Evolutionary conservation across 163 green algal species (phyloP).

Genomic region (Scenedesmus sp.): DNA sequence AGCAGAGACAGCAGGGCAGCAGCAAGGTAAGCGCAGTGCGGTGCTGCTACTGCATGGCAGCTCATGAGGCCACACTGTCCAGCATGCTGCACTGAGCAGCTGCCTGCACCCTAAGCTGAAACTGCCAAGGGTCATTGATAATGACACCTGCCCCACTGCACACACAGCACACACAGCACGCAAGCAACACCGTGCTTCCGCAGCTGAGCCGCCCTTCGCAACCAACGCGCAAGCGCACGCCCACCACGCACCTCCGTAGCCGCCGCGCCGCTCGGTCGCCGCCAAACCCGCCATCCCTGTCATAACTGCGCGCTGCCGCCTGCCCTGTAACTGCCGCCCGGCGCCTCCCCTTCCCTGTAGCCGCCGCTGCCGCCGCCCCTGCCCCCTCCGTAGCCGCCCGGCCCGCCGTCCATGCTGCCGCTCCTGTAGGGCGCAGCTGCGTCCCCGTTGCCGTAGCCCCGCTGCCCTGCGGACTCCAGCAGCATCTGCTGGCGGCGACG

Average conservation of each 20-base stretch:
- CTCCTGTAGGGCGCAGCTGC: background rate
- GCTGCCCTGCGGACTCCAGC: conserved; percentile 31
- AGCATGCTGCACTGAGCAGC: too few species aligned
- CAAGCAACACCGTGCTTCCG: background rate
- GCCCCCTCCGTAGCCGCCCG: background rate
- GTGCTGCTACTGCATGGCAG: too few species aligned
- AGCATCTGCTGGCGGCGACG: conserved; percentile 56
- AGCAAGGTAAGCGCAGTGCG: too few species aligned
- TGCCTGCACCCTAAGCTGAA: too few species aligned
- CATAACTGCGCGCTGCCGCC: conserved; percentile 27
- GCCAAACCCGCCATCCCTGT: background rate
- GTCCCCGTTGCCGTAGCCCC: background rate
- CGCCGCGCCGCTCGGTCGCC: conserved; percentile 3
- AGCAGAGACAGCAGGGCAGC: background rate
- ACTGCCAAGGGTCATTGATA: too few species aligned
- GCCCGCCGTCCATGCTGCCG: background rate
- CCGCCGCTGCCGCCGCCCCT: background rate
- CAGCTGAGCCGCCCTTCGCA: too few species aligned
- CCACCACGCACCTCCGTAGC: conserved; percentile 1
- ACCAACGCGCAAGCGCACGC: too few species aligned
- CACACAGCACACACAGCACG: background rate
- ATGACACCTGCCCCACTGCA: too few species aligned
- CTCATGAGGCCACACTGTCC: too few species aligned
- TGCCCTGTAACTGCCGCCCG: conserved; percentile 10
- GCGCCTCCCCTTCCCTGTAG: conserved; percentile 7